Conservation (phyloP, 1,139 yeast genomes). For the Schizosaccharomyces versatilis region DNA sequence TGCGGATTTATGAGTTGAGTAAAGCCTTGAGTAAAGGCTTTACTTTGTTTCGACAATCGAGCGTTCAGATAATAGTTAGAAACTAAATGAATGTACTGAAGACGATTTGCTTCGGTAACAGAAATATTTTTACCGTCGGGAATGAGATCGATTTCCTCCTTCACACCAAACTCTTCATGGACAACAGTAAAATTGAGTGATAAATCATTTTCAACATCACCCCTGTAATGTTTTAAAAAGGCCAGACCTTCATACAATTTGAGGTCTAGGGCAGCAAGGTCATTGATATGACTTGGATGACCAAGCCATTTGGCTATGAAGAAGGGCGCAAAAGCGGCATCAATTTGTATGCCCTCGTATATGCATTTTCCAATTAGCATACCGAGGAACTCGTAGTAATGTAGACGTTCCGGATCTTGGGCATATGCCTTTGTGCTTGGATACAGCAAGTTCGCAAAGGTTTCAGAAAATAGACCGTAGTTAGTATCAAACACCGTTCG, state of each 20-base stretch:
- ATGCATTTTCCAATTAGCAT: slow-evolving; percentile 70
- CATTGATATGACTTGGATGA: slow-evolving; percentile 30
- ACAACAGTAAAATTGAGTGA: slow-evolving; percentile 42
- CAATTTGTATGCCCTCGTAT: slow-evolving; percentile 64
- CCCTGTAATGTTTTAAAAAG: slow-evolving; percentile 35
- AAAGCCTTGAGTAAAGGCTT: slow-evolving; percentile 49
- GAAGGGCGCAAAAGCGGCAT: slow-evolving; percentile 68
- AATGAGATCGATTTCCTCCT: slow-evolving; percentile 31
- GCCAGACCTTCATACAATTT: slow-evolving; percentile 45
- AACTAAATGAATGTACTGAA: slow-evolving; percentile 55
- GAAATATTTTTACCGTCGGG: slow-evolving; percentile 34
- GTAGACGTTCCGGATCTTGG: slow-evolving; percentile 16
- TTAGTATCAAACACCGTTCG: slow-evolving; percentile 39
- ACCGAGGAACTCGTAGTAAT: slow-evolving; percentile 44
- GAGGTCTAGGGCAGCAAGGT: slow-evolving; percentile 46
- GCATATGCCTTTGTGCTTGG: slow-evolving; percentile 39
- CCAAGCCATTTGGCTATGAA: slow-evolving; percentile 49
- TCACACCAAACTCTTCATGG: slow-evolving; percentile 15
- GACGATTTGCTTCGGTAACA: slow-evolving; percentile 40
- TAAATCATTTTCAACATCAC: slow-evolving; percentile 34
- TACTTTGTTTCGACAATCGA: slow-evolving; percentile 35
- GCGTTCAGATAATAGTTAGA: slow-evolving; percentile 62
- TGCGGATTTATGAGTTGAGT: slow-evolving; percentile 41
- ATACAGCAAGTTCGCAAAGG: slow-evolving; percentile 38
- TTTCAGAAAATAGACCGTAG: slow-evolving; percentile 31